phyloP scores from a whole-genome alignment of 2,329 filamentous ascomycete species.

The Colletotrichum liaoningense region DNA sequence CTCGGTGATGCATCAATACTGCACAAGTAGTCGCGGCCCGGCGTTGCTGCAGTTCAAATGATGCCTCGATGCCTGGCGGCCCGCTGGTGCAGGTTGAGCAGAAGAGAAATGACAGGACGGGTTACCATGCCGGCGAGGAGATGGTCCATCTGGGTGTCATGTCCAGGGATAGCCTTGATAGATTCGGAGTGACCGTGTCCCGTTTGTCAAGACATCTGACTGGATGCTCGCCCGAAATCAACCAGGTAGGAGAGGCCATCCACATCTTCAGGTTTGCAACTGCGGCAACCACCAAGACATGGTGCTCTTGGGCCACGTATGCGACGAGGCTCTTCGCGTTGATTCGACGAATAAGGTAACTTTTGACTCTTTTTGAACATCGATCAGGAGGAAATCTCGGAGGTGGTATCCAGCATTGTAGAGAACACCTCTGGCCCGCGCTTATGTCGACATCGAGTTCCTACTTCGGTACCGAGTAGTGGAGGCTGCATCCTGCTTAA shows the following conservation, averaged over 20 bases:
- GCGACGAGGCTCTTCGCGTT: not conserved
- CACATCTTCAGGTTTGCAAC: not conserved
- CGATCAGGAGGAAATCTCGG: conserved; percentile 37
- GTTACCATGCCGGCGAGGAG: conserved; percentile 70
- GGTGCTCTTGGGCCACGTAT: not conserved
- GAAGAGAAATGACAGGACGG: conserved; percentile 65
- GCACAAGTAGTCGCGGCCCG: conserved; percentile 58
- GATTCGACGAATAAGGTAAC: not conserved
- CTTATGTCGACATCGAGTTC: not conserved
- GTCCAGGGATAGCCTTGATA: conserved; percentile 60
- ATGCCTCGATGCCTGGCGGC: conserved; percentile 57
- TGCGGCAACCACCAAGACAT: conserved; percentile 24
- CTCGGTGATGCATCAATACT: conserved; percentile 49
- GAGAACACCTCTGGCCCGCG: not conserved
- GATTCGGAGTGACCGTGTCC: conserved; percentile 70
- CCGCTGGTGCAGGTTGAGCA: conserved; percentile 59
- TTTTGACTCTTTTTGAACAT: conserved; percentile 16
- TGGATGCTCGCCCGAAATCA: conserved; percentile 66
- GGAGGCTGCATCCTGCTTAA: conserved; percentile 37
- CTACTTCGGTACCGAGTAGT: no score
- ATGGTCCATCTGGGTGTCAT: conserved; percentile 66
- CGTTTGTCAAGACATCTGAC: conserved; percentile 70
- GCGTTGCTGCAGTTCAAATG: conserved; percentile 69
- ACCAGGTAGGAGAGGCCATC: not conserved
- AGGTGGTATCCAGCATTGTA: not conserved